These are phyloP conservation scores for Cymbidium sinense DNA, from an alignment of 106 monocot genomes.

Conservation along the genomic window DNA sequence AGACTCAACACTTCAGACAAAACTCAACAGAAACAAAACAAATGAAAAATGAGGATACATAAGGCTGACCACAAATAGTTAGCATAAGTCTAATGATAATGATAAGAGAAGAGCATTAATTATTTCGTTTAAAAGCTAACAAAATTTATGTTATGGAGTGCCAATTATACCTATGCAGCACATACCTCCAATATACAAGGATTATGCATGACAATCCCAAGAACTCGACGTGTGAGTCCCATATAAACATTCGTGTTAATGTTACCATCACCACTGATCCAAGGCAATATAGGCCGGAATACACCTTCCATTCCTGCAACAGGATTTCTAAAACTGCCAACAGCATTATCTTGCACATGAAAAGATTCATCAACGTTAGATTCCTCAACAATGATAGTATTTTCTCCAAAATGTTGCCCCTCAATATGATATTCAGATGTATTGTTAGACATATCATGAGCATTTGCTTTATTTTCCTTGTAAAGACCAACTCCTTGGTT, in stretches of 20 bases:
- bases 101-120: not conserved
- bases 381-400: not conserved
- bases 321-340: not conserved
- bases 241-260: conserved; percentile 57
- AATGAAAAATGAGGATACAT: too few species aligned
- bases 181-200: conserved; percentile 92
- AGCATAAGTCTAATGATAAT: too few species aligned
- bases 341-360: conserved; percentile 9
- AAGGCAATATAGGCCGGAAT: conserved; percentile 67
- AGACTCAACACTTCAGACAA: too few species aligned
- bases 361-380: not conserved
- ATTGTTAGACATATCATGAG: conserved; percentile 22
- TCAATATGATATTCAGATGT: not conserved
- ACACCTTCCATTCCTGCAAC: conserved; percentile 4
- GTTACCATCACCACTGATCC: conserved; percentile 92
- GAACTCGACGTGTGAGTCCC: conserved; percentile 64
- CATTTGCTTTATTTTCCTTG: conserved; percentile 37
- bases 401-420: not conserved
- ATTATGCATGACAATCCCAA: conserved; percentile 88
- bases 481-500: conserved; percentile 17
- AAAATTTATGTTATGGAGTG: not conserved
- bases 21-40: too few species aligned
- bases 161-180: not conserved
- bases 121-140: not conserved
- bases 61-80: too few species aligned